phyloP scores from a whole-genome alignment of 495 filamentous ascomycete genomes.

The Penicillium bovifimosum region DNA sequence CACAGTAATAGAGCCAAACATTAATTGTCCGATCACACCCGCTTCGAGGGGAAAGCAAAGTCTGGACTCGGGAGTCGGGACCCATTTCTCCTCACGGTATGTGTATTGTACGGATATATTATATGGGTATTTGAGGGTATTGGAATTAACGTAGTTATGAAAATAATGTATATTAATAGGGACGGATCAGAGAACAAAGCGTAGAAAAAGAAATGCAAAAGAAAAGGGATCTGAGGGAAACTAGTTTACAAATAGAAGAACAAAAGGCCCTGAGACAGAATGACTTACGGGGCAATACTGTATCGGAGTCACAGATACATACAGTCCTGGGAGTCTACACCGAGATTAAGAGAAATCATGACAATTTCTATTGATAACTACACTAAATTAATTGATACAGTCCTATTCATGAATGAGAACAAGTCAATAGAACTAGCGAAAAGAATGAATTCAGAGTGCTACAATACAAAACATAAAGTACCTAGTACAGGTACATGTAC shows the following conservation, averaged over 20 bases:
- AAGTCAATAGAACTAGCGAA: no score
- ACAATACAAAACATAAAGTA: no score
- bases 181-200: neutral
- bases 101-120: neutral
- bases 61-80: constrained; percentile 18
- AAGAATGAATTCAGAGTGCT: no score
- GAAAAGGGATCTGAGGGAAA: neutral
- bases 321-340: neutral
- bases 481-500: neutral
- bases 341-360: no score
- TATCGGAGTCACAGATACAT: neutral
- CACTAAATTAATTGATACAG: no score
- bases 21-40: neutral
- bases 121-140: neutral
- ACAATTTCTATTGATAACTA: no score
- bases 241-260: neutral
- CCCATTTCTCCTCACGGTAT: constrained; percentile 18
- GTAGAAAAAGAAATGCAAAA: neutral
- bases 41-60: neutral
- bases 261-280: neutral
- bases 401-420: no score
- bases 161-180: neutral
- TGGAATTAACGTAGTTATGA: no score
- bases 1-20: neutral
- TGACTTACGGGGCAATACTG: neutral